Base-by-base conservation (phyloP, 306 rosid genomes). In the Geum urbanum region DNA sequence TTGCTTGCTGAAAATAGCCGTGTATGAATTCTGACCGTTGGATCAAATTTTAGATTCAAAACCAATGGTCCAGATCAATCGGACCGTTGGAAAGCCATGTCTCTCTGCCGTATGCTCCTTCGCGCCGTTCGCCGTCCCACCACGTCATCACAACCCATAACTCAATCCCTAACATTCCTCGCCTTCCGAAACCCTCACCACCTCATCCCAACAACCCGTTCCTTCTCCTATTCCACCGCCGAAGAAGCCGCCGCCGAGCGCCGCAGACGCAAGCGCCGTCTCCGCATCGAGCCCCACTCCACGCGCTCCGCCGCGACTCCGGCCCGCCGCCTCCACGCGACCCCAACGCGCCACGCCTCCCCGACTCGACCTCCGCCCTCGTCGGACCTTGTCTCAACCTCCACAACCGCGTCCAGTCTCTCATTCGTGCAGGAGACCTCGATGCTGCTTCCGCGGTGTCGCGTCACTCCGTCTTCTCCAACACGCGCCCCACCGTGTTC, bases 221-320 rank as follows among this genome's bases (percentile, higher is more conserved):
- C 82, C 75, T 89, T 88, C 40, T 88, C 96, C 8, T 91, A 86
- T 72, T 89, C 98, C 75, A 90, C 96, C 15, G 97, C 96, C 47
- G 98, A 92, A 73, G 98, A 92, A 72, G 98, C 98, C 0, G 96
- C 98, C 0, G 98, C 98, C 0, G 98, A 88, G 74, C 89, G 98
- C 4, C 96, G 98, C 13, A 92, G 96, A 18, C 82, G 96, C 19
- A 92, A 92, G 76, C 95, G 96, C 10, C 89, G 96, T 0, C 85
- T 88, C 6, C 96, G 98, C 56, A 92, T 85, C 79, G 95, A 92
- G 83, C 98, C 96, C 98, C 98, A 18, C 78, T 92, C 37, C 86
- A 89, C 43, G 95, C 96, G 1, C 88, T 92, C 58, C 89, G 98
- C 1, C 88, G 89, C 27, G 92, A 89, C 18, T 84, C 84, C n/a